Conservation (phyloP, 306 rosid genomes). For the Quercus cerris region DNA sequence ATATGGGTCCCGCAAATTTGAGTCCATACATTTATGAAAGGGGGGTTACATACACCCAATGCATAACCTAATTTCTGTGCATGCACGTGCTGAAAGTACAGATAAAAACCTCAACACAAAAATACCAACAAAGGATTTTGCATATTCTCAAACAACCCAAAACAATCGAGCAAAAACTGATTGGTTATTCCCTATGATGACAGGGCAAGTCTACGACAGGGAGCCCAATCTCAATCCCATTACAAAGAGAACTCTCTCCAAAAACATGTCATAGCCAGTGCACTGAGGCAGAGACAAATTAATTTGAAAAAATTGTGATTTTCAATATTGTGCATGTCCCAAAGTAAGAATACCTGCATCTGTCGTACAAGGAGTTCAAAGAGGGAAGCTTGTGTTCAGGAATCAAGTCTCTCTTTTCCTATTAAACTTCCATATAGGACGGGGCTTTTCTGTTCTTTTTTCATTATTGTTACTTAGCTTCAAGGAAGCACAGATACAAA, state of each 20-base stretch:
- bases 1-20: no score
- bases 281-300: background rate
- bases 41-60: no score
- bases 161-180: background rate
- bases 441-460: background rate
- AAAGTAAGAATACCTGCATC: background rate
- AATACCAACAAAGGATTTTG: background rate
- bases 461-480: background rate
- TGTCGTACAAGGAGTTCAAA: background rate
- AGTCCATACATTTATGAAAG: no score
- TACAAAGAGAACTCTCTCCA: background rate
- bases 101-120: background rate
- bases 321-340: background rate
- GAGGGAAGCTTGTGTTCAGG: background rate
- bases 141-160: background rate
- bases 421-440: background rate
- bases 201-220: background rate
- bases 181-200: background rate
- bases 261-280: background rate
- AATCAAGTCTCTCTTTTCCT: background rate
- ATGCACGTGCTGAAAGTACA: background rate
- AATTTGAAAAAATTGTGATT: background rate
- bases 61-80: no score
- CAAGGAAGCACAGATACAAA: no score
- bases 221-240: background rate